These are phyloP conservation scores for Curvularia spicifera DNA, from an alignment of 2,329 filamentous ascomycete species.

Conservation along the genomic window DNA sequence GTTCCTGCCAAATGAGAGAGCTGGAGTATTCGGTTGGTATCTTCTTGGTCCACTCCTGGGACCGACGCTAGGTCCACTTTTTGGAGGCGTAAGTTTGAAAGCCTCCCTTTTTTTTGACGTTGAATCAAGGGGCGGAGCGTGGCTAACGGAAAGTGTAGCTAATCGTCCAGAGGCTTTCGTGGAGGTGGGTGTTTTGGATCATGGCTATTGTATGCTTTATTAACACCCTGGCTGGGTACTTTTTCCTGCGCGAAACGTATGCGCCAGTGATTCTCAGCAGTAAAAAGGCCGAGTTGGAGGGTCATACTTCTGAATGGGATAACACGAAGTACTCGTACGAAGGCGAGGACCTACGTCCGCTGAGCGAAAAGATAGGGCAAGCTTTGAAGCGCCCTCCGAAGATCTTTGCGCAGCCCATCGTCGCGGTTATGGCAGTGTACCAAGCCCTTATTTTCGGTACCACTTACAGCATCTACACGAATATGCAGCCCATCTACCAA, in stretches of 20 bases:
- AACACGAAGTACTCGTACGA: conserved; percentile 51
- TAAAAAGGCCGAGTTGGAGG: conserved; percentile 47
- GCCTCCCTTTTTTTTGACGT: too few relatives aligned
- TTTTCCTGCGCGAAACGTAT: conserved; percentile 56
- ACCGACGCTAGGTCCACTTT: conserved; percentile 51
- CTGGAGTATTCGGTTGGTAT: conserved; percentile 56
- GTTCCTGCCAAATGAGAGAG: conserved; percentile 56
- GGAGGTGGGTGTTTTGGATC: conserved; percentile 59
- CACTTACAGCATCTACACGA: conserved; percentile 57
- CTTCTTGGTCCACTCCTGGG: conserved; percentile 54
- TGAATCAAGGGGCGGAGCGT: too few relatives aligned
- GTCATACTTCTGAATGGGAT: conserved; percentile 27
- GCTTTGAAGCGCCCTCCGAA: conserved; percentile 51
- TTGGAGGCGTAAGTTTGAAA: conserved; percentile 46
- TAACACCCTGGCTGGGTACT: conserved; percentile 52
- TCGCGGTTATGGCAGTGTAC: conserved; percentile 55
- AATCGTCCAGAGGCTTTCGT: conserved; percentile 54
- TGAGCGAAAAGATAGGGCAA: conserved; percentile 46
- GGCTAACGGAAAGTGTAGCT: too few relatives aligned
- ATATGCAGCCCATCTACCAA: conserved; percentile 56
- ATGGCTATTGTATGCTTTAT: conserved; percentile 52
- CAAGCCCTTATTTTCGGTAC: conserved; percentile 57
- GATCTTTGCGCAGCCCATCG: conserved; percentile 56
- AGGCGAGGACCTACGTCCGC: conserved; percentile 51
- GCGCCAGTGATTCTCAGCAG: conserved; percentile 50